A percentile compares a stretch with the other conserved stretches of the same genome.
Conservation (phyloP, 176 grass and related monocot genomes). For the Oryza officinalis region DNA sequence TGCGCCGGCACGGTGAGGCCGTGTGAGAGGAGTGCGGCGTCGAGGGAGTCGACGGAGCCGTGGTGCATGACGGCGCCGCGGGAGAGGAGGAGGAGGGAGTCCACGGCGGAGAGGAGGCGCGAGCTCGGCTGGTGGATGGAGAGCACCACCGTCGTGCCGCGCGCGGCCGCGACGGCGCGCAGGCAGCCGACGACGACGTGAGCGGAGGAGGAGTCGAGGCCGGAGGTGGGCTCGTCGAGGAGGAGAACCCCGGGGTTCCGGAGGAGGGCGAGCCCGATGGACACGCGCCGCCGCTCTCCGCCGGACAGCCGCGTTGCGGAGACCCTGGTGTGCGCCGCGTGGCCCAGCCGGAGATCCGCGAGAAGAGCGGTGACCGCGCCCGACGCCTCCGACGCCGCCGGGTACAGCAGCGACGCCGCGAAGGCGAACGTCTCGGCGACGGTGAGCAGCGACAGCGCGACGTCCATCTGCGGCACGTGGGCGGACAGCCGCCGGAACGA, state of each 20-base stretch:
- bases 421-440: conserved; percentile 87
- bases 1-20: conserved; percentile 66
- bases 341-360: conserved; percentile 61
- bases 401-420: conserved; percentile 70
- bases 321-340: conserved; percentile 66
- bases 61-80: conserved; percentile 83
- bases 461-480: conserved; percentile 76
- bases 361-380: conserved; percentile 51
- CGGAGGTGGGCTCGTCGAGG: conserved; percentile 92
- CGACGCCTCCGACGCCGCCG: neutral
- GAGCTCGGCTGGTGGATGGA: conserved; percentile 95
- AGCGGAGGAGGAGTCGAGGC: conserved; percentile 83
- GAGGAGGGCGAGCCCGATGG: conserved; percentile 81
- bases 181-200: conserved; percentile 74
- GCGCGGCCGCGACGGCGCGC: conserved; percentile 52
- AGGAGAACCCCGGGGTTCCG: conserved; percentile 71
- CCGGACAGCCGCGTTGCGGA: conserved; percentile 65
- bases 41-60: conserved; percentile 71
- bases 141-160: conserved; percentile 67
- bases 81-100: conserved; percentile 87
- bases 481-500: conserved; percentile 78
- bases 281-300: conserved; percentile 84
- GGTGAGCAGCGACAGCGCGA: conserved; percentile 73
- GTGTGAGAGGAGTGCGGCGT: conserved; percentile 58
- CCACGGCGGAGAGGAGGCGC: conserved; percentile 77